Base-by-base conservation (phyloP, 805 yeast species). In the Lipomyces sp. region DNA sequence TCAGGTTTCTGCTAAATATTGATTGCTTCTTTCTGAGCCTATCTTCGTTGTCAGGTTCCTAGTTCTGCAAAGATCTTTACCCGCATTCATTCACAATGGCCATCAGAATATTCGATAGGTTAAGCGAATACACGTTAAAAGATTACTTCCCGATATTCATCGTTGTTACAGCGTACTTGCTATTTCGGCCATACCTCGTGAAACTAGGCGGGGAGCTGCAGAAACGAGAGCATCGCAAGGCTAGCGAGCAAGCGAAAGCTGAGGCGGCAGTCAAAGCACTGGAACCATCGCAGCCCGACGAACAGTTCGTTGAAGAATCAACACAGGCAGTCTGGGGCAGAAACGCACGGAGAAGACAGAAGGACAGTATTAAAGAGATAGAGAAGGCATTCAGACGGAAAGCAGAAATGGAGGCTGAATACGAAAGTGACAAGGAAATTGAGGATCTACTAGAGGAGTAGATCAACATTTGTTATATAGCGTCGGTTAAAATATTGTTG, bases 291-390 rank as follows among this genome's bases (percentile, higher is more conserved):
- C 59, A 63, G 33, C 66, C 66, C 8, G 72, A 64, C 34, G 71
- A 67, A 45, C 61, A 64, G 18, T 59, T 39, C 42, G 57, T 53
- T 18, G 63, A 59, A 34, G 73, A 70, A 61, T 35, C 45, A 6
- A 37, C 32, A 11, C 32, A 45, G 35, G 32, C 35, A 33, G 64
- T 65, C 13, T 72, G 74, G 74, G 74, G 74, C n/a, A 64, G 69
- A 13, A 61, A 64, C 62, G 74, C 74, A 5, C 66, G 74, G 29
- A 58, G 70, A 58, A 61, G 74, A 13, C 74, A 72, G 60, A 67
- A 70, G 37, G 59, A 64, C n/a, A 62, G 53, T 7, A 60, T 72
- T 15, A 70, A 67, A 51, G 67, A 70, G 59, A 65, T 72, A 18
- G 73, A 71, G 64, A 71, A 68, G 57, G 64, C 67, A 34, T 64